phyloP scores from a whole-genome alignment of 139 green algal genomes.

The Volvox reticuliferus region DNA sequence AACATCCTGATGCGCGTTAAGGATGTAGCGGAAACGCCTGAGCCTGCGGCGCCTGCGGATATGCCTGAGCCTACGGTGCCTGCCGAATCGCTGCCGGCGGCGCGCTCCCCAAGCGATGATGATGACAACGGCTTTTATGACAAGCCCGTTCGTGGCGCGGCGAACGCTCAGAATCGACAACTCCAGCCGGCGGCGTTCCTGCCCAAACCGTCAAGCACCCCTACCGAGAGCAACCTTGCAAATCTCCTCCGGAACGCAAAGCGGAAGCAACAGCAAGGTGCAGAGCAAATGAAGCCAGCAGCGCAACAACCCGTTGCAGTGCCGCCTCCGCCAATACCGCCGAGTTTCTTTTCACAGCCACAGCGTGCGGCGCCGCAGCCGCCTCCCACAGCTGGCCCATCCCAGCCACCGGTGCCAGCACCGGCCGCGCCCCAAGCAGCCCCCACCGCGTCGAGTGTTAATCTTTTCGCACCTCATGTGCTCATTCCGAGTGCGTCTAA shows the following conservation, averaged over 20 bases:
- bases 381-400: background rate
- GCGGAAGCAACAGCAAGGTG: constrained; percentile 30
- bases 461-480: background rate
- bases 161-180: too few relatives aligned
- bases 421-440: background rate
- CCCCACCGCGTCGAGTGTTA: background rate
- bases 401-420: background rate
- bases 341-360: constrained; percentile 31
- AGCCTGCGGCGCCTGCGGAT: background rate
- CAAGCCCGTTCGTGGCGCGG: background rate
- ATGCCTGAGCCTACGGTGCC: background rate
- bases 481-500: background rate
- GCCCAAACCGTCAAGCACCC: background rate
- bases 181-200: background rate
- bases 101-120: constrained; percentile 22
- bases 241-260: constrained; percentile 49
- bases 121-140: constrained; percentile 63
- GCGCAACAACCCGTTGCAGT: background rate
- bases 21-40: constrained; percentile 5
- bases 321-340: background rate
- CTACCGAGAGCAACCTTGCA: constrained; percentile 34
- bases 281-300: background rate
- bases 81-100: background rate
- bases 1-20: constrained; percentile 76
- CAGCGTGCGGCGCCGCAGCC: background rate